These are phyloP conservation scores for Hamamelis virginiana DNA, from an alignment of 164 flowering plant genomes.

Conservation along the genomic window DNA sequence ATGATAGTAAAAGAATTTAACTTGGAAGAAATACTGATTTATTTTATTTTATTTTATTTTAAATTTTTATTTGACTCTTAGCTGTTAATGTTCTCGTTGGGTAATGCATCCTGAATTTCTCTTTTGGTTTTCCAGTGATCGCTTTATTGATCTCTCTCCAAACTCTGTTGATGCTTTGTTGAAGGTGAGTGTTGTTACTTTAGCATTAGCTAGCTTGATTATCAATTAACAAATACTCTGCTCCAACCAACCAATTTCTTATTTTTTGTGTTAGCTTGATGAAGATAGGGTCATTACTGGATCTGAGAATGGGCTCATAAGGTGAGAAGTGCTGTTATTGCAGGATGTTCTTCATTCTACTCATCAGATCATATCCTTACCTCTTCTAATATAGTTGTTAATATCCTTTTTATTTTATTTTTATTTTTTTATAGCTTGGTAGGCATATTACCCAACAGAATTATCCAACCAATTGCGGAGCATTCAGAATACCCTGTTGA, in stretches of 20 bases:
- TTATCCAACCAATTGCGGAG: slow-evolving; percentile 92
- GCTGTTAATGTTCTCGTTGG: not conserved
- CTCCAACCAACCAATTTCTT: not conserved
- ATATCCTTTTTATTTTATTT: slow-evolving; percentile 7
- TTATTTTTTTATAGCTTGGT: slow-evolving; percentile 54
- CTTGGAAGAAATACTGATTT: not conserved
- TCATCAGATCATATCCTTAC: not conserved
- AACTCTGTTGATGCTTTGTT: slow-evolving; percentile 78
- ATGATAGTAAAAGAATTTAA: not conserved
- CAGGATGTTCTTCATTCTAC: not conserved
- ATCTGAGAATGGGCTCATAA: slow-evolving; percentile 88
- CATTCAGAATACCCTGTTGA: slow-evolving; percentile 95
- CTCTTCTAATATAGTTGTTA: not conserved
- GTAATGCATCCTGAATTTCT: not conserved
- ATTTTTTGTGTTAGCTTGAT: slow-evolving; percentile 56
- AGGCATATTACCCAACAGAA: slow-evolving; percentile 86
- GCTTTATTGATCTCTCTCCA: slow-evolving; percentile 72
- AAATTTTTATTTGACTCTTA: not conserved
- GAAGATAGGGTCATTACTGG: slow-evolving; percentile 88
- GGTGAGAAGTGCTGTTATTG: slow-evolving; percentile 35
- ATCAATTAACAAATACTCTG: not conserved
- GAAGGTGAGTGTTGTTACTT: slow-evolving; percentile 49
- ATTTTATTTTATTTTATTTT: not conserved
- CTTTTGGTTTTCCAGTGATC: slow-evolving; percentile 62
- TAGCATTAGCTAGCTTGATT: slow-evolving; percentile 1